Evolutionary conservation across 352 stramenopile species (phyloP).

Genomic region (Pythium brassicae): DNA sequence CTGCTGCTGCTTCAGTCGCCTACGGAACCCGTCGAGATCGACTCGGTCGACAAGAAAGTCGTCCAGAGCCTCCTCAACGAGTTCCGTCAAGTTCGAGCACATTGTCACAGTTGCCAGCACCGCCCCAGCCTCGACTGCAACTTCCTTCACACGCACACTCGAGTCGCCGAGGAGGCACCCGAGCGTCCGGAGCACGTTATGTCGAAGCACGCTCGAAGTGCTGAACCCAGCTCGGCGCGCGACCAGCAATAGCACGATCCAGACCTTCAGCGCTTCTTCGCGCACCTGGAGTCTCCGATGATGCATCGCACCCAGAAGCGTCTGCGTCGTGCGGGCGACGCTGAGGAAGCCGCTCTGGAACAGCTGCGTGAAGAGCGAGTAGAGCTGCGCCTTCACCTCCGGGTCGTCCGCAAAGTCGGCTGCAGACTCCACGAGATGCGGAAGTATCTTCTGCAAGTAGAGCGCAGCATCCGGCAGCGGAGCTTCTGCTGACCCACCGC

Average conservation of each 20-base stretch:
- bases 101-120: slow-evolving; percentile 25
- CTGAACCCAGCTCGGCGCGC: slow-evolving; percentile 18
- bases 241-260: slow-evolving; percentile 46
- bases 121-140: slow-evolving; percentile 41
- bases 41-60: slow-evolving; percentile 46
- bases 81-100: slow-evolving; percentile 30
- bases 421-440: slow-evolving; percentile 45
- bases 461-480: slow-evolving; percentile 1
- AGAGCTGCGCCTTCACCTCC: slow-evolving; percentile 36
- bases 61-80: slow-evolving; percentile 42
- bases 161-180: slow-evolving; percentile 47
- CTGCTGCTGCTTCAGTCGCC: slow-evolving; percentile 29
- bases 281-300: slow-evolving; percentile 56
- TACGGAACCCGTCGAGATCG: slow-evolving; percentile 41
- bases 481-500: neutral
- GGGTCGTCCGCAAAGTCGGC: slow-evolving; percentile 54
- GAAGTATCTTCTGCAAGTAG: slow-evolving; percentile 42
- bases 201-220: slow-evolving; percentile 8
- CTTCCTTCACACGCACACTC: slow-evolving; percentile 30
- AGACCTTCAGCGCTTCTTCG: slow-evolving; percentile 55
- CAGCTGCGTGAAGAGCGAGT: slow-evolving; percentile 25
- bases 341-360: slow-evolving; percentile 25
- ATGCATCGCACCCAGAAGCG: slow-evolving; percentile 30
- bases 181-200: slow-evolving; percentile 28
- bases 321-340: slow-evolving; percentile 17